Evolutionary conservation across 2,329 filamentous ascomycete genomes (phyloP).

Genomic region (Elsinoe necatrix): DNA sequence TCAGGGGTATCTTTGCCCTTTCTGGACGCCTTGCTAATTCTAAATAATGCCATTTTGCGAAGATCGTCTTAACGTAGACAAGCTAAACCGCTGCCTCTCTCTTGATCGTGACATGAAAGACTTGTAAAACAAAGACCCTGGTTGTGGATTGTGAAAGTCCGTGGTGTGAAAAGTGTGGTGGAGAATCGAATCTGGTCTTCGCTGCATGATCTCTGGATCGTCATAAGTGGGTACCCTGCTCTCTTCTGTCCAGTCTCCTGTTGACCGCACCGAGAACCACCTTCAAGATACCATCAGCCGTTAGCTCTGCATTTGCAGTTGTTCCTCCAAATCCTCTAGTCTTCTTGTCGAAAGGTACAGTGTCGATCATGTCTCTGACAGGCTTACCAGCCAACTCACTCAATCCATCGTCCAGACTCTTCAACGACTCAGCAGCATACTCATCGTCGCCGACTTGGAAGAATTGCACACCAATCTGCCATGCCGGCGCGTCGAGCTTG

Average conservation of each 20-base stretch:
- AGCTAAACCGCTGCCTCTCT: too few species aligned
- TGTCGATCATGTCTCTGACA: conserved; percentile 85
- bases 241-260: conserved; percentile 51
- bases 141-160: too few species aligned
- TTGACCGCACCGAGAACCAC: conserved; percentile 71
- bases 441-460: conserved; percentile 80
- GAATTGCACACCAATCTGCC: conserved; percentile 90
- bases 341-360: conserved; percentile 59
- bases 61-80: background rate
- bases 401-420: conserved; percentile 67
- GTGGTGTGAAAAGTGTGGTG: background rate
- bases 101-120: too few species aligned
- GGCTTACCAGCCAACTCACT: conserved; percentile 43
- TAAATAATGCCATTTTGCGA: background rate
- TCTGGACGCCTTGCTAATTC: background rate
- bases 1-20: background rate
- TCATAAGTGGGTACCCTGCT: conserved; percentile 20
- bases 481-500: conserved; percentile 57
- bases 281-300: conserved; percentile 8
- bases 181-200: background rate
- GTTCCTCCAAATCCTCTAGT: conserved; percentile 49
- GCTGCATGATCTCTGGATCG: background rate
- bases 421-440: conserved; percentile 55
- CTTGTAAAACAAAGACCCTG: too few species aligned
- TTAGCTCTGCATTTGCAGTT: background rate